Evolutionary conservation across 768 basidiomycete genomes (phyloP), one percentile per base, ranked within the genome.

Genomic region (Serendipita sp.): DNA sequence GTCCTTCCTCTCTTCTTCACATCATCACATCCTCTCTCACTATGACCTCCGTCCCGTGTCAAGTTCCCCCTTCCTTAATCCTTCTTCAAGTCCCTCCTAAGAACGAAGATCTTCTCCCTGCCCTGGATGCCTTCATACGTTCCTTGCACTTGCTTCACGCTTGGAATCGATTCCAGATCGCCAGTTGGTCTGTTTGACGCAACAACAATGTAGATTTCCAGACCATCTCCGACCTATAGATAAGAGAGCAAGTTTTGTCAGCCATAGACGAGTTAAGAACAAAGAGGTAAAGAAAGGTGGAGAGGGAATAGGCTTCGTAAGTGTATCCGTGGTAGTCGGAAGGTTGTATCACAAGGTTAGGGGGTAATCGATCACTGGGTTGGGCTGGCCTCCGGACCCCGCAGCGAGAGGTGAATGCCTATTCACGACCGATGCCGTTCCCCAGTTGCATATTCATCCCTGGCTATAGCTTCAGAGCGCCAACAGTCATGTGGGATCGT

Each of bases 151-250:
- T 92, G 90, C 71, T 84, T 81, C 34, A 82, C 70, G 30, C 84
- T 84, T 16, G 75, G 75, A 35, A 85, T 67, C 48, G 72, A 76
- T 68, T 82, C 82, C 64, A 88, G 72, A 2, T 80, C 83, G 67
- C 85, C 81, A 63, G 83, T 70, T 37, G 78, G 77, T 35, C 84
- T 83, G 46, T 80, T 86, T 70, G 80, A 83, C 38, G 89, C 83
- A 48, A 94, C 79, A 51, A 91, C 86, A 65, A 97, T 80, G 71
- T 86, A 95, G 67, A 95, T 89, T 73, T 98, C 93, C 41, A 98
- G 81, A 2, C 91, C 92, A 73, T 98, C 95, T 48, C 95, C 95
- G 68, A 99, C 94, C 89, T 91, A 69, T 46, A 41, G 28, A 34
- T 24, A 32, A 58, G 56, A 48, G 2, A 2, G 47, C 1, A 32